Conservation (phyloP, 257 asterid genomes). For the Agastache rugosa region DNA sequence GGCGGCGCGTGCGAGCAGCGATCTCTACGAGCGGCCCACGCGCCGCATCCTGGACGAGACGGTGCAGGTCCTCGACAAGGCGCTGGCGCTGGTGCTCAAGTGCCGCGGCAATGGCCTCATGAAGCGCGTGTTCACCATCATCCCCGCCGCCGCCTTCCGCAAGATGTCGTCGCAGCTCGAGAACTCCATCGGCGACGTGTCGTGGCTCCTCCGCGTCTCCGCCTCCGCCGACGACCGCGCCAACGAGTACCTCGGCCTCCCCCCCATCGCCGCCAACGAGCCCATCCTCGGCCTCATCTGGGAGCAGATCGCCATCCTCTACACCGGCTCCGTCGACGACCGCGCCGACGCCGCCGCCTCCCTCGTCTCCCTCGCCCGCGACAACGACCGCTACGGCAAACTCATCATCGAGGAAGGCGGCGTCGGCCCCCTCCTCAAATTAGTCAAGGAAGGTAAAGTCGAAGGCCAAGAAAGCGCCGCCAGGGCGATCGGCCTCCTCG, state of each 20-base stretch:
- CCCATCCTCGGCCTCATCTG: slow-evolving; percentile 75
- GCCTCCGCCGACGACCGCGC: slow-evolving; percentile 66
- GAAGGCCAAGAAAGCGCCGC: slow-evolving; percentile 81
- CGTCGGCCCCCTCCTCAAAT: slow-evolving; percentile 63
- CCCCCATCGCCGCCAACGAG: slow-evolving; percentile 82
- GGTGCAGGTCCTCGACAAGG: slow-evolving; percentile 65
- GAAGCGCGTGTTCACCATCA: slow-evolving; percentile 74
- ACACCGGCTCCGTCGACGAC: slow-evolving; percentile 57
- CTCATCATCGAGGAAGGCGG: slow-evolving; percentile 81
- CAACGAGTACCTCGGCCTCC: slow-evolving; percentile 72
- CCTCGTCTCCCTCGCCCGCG: slow-evolving; percentile 67
- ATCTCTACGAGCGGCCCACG: slow-evolving; percentile 74
- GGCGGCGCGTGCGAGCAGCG: slow-evolving; percentile 81
- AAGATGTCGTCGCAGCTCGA: slow-evolving; percentile 65
- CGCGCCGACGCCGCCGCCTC: slow-evolving; percentile 74
- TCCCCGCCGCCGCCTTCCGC: slow-evolving; percentile 75
- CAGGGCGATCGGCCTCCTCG: slow-evolving; percentile 65
- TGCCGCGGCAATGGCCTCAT: slow-evolving; percentile 71
- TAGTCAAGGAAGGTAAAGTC: slow-evolving; percentile 66
- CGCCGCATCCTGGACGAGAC: slow-evolving; percentile 82
- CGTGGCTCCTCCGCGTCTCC: slow-evolving; percentile 85
- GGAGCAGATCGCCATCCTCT: slow-evolving; percentile 79
- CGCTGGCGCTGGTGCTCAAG: slow-evolving; percentile 55
- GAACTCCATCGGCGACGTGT: slow-evolving; percentile 80
- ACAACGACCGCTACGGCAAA: slow-evolving; percentile 68